These are phyloP conservation scores for Leucocoprinus leucothites DNA, from an alignment of 768 basidiomycete species.

Conservation along the genomic window DNA sequence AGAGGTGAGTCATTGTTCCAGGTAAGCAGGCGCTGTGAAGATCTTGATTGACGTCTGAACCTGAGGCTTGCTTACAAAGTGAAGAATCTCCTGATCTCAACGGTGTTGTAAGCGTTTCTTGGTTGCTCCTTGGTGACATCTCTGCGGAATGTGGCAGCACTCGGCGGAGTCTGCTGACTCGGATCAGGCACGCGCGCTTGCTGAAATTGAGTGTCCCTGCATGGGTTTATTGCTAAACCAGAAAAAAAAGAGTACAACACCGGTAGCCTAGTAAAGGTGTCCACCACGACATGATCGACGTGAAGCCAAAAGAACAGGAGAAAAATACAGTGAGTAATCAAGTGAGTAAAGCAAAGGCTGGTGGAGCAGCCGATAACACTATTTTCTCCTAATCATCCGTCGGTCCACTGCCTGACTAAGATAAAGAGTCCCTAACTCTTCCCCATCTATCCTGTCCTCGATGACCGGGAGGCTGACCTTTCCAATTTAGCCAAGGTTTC, in stretches of 20 bases:
- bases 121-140: not conserved
- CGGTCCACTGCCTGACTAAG: not conserved
- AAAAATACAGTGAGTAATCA: not conserved
- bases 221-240: not conserved
- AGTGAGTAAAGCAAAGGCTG: not conserved
- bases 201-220: not conserved
- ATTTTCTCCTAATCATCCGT: not conserved
- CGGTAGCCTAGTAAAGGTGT: not conserved
- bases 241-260: not conserved
- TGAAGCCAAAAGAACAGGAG: not conserved
- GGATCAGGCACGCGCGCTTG: not conserved
- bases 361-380: not conserved
- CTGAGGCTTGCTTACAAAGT: slow-evolving; percentile 5
- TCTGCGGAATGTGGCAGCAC: not conserved
- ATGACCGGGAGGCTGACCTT: slow-evolving; percentile 19
- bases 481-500: slow-evolving; percentile 51
- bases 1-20: not conserved
- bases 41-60: not conserved
- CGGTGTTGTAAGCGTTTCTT: not conserved
- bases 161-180: slow-evolving; percentile 1
- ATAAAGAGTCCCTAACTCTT: not conserved
- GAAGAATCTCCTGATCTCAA: not conserved
- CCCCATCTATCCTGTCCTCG: slow-evolving; percentile 1
- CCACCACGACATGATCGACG: not conserved
- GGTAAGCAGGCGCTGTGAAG: not conserved